Evolutionary conservation across 768 basidiomycete species (phyloP).

Genomic region (Crepidotus variabilis): DNA sequence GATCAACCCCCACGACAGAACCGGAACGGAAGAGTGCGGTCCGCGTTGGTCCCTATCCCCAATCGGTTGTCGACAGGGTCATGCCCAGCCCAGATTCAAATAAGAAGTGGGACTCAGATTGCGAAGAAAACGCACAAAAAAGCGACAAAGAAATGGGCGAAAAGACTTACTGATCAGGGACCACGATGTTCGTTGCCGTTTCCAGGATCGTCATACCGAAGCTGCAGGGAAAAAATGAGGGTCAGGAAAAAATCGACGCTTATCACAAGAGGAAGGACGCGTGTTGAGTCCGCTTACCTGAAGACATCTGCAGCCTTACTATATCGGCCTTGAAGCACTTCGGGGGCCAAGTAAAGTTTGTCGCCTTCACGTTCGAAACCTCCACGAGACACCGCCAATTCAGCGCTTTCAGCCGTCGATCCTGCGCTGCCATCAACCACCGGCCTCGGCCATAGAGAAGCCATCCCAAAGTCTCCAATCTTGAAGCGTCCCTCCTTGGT

Average conservation of each 20-base stretch:
- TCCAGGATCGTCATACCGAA: slow-evolving; percentile 96
- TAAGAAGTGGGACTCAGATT: background rate
- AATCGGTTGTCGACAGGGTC: slow-evolving; percentile 4
- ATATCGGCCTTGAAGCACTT: slow-evolving; percentile 89
- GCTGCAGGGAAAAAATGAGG: slow-evolving; percentile 41
- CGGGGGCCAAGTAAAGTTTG: slow-evolving; percentile 94
- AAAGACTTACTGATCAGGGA: slow-evolving; percentile 87
- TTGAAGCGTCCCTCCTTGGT: slow-evolving; percentile 85
- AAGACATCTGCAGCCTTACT: slow-evolving; percentile 95
- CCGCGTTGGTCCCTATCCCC: slow-evolving; percentile 2
- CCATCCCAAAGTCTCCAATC: slow-evolving; percentile 99
- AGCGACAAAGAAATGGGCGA: no score
- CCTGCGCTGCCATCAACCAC: slow-evolving; percentile 9
- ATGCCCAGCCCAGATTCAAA: background rate
- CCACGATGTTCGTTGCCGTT: slow-evolving; percentile 91
- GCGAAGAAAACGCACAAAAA: slow-evolving; percentile 12
- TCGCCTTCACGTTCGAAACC: slow-evolving; percentile 95
- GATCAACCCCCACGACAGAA: slow-evolving; percentile 11
- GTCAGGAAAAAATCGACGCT: slow-evolving; percentile 31
- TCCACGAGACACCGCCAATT: slow-evolving; percentile 3
- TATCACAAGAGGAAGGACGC: background rate
- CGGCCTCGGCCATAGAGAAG: slow-evolving; percentile 81
- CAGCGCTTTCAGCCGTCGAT: background rate
- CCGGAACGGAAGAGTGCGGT: slow-evolving; percentile 7
- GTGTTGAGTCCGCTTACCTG: slow-evolving; percentile 54